A percentile compares a stretch with the other conserved stretches of the same genome.
Evolutionary conservation across 148 eudicot species (phyloP).

Genomic region (Linanthus parryae): DNA sequence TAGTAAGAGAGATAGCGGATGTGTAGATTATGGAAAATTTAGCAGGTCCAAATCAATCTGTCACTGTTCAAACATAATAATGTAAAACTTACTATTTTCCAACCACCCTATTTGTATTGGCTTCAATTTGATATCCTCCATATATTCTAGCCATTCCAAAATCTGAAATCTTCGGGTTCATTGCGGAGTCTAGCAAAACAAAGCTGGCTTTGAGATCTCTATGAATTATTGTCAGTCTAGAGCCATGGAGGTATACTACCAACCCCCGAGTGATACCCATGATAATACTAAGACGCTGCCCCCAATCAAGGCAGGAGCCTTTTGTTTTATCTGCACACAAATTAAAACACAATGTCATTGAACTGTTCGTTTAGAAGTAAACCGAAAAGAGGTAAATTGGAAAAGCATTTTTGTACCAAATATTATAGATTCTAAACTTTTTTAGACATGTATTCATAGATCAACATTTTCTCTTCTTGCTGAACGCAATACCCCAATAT

Average conservation of each 20-base stretch:
- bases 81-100: slow-evolving; percentile 13
- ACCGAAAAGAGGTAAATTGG: neutral
- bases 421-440: neutral
- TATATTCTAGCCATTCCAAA: slow-evolving; percentile 11
- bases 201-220: slow-evolving; percentile 10
- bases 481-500: slow-evolving; percentile 5
- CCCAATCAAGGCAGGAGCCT: slow-evolving; percentile 6
- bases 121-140: slow-evolving; percentile 10
- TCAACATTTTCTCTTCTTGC: slow-evolving; percentile 6
- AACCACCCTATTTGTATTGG: slow-evolving; percentile 9
- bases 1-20: too few species aligned
- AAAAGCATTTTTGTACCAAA: slow-evolving; percentile 1
- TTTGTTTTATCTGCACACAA: slow-evolving; percentile 1
- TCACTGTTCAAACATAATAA: too few species aligned
- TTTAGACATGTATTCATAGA: slow-evolving; percentile 9
- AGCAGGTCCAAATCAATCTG: too few species aligned
- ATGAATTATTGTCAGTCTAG: slow-evolving; percentile 8
- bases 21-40: too few species aligned
- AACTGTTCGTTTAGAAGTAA: neutral
- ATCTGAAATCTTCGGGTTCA: slow-evolving; percentile 10
- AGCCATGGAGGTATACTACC: slow-evolving; percentile 4
- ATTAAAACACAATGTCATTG: neutral
- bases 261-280: slow-evolving; percentile 9
- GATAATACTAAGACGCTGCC: slow-evolving; percentile 4
- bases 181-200: slow-evolving; percentile 5